Conservation (phyloP, 306 rosid species). For the Ochetophila trinervis region DNA sequence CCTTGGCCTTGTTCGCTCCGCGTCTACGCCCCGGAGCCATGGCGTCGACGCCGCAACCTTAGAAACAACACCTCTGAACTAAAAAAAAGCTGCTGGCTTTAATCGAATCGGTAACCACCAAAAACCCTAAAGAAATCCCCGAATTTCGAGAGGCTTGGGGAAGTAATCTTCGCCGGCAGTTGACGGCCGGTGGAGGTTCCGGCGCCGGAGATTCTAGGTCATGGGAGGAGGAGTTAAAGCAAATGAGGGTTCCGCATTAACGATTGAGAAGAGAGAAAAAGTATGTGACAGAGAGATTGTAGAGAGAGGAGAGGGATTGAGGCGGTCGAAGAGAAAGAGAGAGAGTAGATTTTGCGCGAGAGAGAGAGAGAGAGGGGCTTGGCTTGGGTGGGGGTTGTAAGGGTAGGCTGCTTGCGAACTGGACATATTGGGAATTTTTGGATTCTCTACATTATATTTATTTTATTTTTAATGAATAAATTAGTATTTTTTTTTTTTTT, state of each 20-base stretch:
- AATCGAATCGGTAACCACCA: slow-evolving; percentile 6
- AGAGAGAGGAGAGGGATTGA: slow-evolving; percentile 25
- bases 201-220: slow-evolving; percentile 48
- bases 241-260: slow-evolving; percentile 31
- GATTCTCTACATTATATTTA: not conserved
- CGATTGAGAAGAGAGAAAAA: slow-evolving; percentile 29
- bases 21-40: slow-evolving; percentile 98
- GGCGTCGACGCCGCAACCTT: slow-evolving; percentile 39
- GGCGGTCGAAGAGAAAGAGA: slow-evolving; percentile 43
- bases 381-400: slow-evolving; percentile 20
- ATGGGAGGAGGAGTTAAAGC: slow-evolving; percentile 18
- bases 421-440: slow-evolving; percentile 40
- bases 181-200: slow-evolving; percentile 31
- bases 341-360: slow-evolving; percentile 40
- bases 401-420: slow-evolving; percentile 8
- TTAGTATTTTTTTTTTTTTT: not conserved
- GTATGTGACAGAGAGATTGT: slow-evolving; percentile 22
- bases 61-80: slow-evolving; percentile 30
- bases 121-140: slow-evolving; percentile 64
- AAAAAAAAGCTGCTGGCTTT: slow-evolving; percentile 3
- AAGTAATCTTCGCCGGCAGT: slow-evolving; percentile 33
- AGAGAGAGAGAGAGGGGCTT: slow-evolving; percentile 25
- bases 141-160: slow-evolving; percentile 28
- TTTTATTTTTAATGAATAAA: not conserved
- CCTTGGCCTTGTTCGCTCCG: slow-evolving; percentile 73